A percentile compares a stretch with the other conserved stretches of the same genome.
Evolutionary conservation across 768 basidiomycete species (phyloP).

Genomic region (Lactarius quietus): DNA sequence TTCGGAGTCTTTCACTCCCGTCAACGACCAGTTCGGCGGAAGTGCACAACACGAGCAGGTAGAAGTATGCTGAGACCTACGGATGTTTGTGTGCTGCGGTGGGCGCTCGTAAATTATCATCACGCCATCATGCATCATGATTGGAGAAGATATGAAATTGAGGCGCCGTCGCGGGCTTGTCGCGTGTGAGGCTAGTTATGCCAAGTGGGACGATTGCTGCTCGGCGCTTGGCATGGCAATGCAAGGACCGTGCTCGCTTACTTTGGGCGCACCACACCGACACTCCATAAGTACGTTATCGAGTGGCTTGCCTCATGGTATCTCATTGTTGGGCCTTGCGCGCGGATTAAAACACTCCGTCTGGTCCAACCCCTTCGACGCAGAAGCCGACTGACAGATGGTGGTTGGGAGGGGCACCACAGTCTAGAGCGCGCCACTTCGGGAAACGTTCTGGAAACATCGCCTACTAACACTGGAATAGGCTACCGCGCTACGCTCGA

Average conservation of each 20-base stretch:
- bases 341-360: slow-evolving; percentile 22
- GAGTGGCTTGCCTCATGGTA: slow-evolving; percentile 24
- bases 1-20: neutral
- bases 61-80: neutral
- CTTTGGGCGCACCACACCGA: neutral
- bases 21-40: no score
- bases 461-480: slow-evolving; percentile 8
- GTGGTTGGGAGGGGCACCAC: slow-evolving; percentile 17
- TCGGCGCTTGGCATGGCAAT: neutral
- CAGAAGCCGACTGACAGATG: neutral
- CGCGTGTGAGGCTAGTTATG: neutral
- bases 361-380: neutral
- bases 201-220: neutral
- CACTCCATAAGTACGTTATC: neutral
- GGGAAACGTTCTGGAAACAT: slow-evolving; percentile 23
- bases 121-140: neutral
- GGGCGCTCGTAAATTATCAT: neutral
- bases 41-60: neutral
- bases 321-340: slow-evolving; percentile 4
- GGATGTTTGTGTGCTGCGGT: neutral
- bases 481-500: slow-evolving; percentile 23
- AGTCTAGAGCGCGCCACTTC: slow-evolving; percentile 15
- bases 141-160: neutral
- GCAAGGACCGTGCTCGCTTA: neutral
- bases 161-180: neutral